Base-by-base conservation (phyloP, 2,329 filamentous ascomycete genomes). In the Talaromyces pinophilus region DNA sequence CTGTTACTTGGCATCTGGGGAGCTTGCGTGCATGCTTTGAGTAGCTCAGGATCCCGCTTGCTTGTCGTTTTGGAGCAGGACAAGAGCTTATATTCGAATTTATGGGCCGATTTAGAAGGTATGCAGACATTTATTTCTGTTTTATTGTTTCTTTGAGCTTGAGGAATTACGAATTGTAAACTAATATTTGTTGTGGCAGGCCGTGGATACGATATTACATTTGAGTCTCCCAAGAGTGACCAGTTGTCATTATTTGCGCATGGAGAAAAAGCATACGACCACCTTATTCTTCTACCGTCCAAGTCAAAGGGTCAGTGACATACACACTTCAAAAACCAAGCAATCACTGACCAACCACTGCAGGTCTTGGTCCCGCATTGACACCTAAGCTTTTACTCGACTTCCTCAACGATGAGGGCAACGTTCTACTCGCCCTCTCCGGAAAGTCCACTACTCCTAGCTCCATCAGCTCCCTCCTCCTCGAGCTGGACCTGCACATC, bases 21-120 rank as follows among this genome's bases (percentile, higher is more conserved):
- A 70, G 74, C 73, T 70, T 67, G 66, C 22, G 76, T 76, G 67
- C 86, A 90, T 78, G 93, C 93, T 66, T 81, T 90, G 74, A 97
- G 93, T 82, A 90, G 89, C 69, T 85, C 88, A 59, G 95, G 94
- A 67, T 87, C 86, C 79, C 87, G 92, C 76, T 81, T 98, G 79
- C 84, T 99, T 74, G 93, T 96, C 68, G 86, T 99, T 67, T 81
- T 97, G 63, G 94, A 98, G 74, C 90, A 96, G 73, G 92, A 97
- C 76, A 92, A 93, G 84, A 86, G 86, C 72, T 86, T 86, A 71
- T 99, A 97, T 80, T 91, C 91, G 67, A 90, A 89, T 74, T 94
- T 98, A 68, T 84, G 81, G 81, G 72, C 72, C 10, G 82, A 84
- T 69, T 70, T 84, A 64, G 76, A 83, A 76, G 77, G 82, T 83